Evolutionary conservation across 1,139 yeast species (phyloP).

Genomic region (Sugiyamaella japonica): DNA sequence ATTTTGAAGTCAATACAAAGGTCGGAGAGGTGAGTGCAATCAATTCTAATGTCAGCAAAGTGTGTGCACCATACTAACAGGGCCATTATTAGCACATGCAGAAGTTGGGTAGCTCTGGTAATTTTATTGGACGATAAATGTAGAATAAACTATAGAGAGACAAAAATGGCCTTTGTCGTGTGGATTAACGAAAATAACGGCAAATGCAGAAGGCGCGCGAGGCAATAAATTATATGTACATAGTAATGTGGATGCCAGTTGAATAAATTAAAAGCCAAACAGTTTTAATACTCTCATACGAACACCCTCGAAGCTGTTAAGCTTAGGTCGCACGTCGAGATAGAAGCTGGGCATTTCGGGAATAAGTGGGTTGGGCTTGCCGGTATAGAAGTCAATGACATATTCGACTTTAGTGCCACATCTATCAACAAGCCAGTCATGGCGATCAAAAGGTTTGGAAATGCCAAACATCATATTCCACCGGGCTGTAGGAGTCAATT

Average conservation of each 20-base stretch:
- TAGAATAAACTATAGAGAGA: conserved; percentile 16
- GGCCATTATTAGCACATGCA: conserved; percentile 35
- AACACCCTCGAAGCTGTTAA: conserved; percentile 77
- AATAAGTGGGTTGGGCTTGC: conserved; percentile 51
- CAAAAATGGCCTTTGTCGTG: not conserved
- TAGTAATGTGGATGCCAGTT: conserved; percentile 2
- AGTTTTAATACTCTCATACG: conserved; percentile 63
- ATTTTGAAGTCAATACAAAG: conserved; percentile 92
- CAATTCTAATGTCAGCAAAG: too few species aligned
- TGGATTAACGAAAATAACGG: not conserved
- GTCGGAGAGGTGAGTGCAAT: conserved; percentile 66
- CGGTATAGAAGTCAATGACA: conserved; percentile 88
- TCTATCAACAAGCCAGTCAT: conserved; percentile 90
- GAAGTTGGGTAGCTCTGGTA: conserved; percentile 35
- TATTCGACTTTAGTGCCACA: conserved; percentile 85
- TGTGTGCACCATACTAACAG: too few species aligned
- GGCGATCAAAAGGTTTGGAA: conserved; percentile 88
- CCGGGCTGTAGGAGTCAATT: conserved; percentile 88
- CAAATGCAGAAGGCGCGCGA: not conserved
- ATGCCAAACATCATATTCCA: conserved; percentile 63
- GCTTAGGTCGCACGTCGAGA: conserved; percentile 88
- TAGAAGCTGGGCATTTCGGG: conserved; percentile 62
- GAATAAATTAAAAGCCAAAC: conserved; percentile 46
- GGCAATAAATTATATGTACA: not conserved
- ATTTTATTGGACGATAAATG: conserved; percentile 30